phyloP scores from a whole-genome alignment of 2,329 filamentous ascomycete genomes.

The Stemphylium lycopersici region DNA sequence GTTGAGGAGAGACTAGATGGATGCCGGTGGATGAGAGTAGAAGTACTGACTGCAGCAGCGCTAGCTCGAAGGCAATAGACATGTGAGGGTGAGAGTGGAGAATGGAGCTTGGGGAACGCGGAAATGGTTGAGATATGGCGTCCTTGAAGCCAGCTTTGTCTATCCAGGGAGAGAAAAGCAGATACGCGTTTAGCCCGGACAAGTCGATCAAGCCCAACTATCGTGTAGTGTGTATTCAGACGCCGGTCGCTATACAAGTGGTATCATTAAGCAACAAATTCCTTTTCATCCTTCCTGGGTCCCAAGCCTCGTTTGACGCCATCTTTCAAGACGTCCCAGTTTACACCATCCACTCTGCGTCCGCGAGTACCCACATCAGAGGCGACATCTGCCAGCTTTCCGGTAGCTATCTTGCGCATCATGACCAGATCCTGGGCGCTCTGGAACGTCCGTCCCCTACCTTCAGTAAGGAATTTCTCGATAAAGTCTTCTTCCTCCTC shows the following conservation, averaged over 20 bases:
- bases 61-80: no score
- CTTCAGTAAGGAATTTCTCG: conserved; percentile 68
- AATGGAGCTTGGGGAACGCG: no score
- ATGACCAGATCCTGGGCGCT: conserved; percentile 75
- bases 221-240: neutral
- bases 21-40: no score
- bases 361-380: conserved; percentile 42
- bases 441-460: conserved; percentile 68
- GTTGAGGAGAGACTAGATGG: no score
- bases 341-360: conserved; percentile 57
- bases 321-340: conserved; percentile 56
- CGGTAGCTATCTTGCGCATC: conserved; percentile 73
- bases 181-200: neutral
- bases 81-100: no score
- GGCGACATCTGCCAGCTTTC: conserved; percentile 59
- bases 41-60: no score
- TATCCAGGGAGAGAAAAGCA: neutral
- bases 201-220: neutral
- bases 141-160: no score
- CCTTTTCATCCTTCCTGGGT: conserved; percentile 36
- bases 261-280: conserved; percentile 17
- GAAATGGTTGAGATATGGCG: no score
- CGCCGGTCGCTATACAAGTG: conserved; percentile 1
- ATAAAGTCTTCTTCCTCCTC: conserved; percentile 76
- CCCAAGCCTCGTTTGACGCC: conserved; percentile 47